Percentiles rank a stretch among this genome's conserved stretches.
Conservation (phyloP, 495 filamentous ascomycete species). For the Daldinia grandis region DNA sequence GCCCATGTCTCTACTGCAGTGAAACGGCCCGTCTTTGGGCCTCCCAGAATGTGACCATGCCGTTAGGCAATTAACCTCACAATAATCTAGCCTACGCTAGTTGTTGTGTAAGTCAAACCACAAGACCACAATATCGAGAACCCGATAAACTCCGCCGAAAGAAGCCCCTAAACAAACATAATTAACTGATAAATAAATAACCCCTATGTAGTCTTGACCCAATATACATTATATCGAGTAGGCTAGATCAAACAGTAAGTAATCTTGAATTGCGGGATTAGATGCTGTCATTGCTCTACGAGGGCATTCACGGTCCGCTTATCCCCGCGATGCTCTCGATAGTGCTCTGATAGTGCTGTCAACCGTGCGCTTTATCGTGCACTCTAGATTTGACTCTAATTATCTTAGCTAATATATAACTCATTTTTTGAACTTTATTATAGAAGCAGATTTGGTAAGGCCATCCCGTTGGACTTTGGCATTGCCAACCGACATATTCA, state of each 20-base stretch:
- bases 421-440: background rate
- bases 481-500: background rate
- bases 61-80: background rate
- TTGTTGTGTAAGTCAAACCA: background rate
- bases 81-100: background rate
- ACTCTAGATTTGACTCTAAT: background rate
- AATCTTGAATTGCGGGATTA: slow-evolving; percentile 12
- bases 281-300: background rate
- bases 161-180: background rate
- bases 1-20: slow-evolving; percentile 15
- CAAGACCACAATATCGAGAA: background rate
- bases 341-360: background rate
- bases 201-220: background rate
- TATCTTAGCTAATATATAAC: background rate
- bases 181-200: background rate
- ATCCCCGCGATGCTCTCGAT: slow-evolving; percentile 5
- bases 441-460: background rate
- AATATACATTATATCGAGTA: background rate
- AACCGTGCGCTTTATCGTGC: background rate
- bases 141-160: background rate
- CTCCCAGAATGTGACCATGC: background rate
- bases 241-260: background rate
- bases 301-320: slow-evolving; percentile 19
- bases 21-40: slow-evolving; percentile 38
- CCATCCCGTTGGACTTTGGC: background rate